phyloP scores from a whole-genome alignment of 2,329 filamentous ascomycete species.

The Dendryphion nanum region DNA sequence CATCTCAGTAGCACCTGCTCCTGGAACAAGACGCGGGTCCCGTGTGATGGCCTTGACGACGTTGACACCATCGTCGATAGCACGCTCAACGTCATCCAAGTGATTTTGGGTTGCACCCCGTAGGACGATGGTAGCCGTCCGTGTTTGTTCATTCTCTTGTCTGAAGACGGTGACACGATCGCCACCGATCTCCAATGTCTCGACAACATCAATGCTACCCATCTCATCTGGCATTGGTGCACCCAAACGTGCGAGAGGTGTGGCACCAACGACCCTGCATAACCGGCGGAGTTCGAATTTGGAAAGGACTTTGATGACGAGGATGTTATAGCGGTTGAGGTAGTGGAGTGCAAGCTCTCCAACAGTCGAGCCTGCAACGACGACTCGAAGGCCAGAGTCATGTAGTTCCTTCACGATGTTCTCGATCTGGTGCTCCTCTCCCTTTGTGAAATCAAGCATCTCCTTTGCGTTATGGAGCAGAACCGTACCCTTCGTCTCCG shows the following conservation, averaged over 20 bases:
- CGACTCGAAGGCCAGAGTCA: slow-evolving; percentile 87
- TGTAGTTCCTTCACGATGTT: slow-evolving; percentile 90
- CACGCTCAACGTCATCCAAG: slow-evolving; percentile 93
- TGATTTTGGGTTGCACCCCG: slow-evolving; percentile 97
- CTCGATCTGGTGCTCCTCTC: slow-evolving; percentile 91
- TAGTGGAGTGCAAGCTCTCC: slow-evolving; percentile 97
- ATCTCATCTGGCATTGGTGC: slow-evolving; percentile 99
- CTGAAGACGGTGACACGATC: slow-evolving; percentile 98
- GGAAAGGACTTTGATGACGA: slow-evolving; percentile 94
- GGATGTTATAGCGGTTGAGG: slow-evolving; percentile 93
- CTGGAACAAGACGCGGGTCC: slow-evolving; percentile 86
- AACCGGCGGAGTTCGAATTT: slow-evolving; percentile 96
- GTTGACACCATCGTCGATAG: slow-evolving; percentile 97
- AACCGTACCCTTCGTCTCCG: slow-evolving; percentile 98
- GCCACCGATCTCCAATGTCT: slow-evolving; percentile 96
- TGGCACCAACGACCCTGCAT: slow-evolving; percentile 94
- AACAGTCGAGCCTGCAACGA: slow-evolving; percentile 88
- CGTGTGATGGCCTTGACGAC: slow-evolving; percentile 98
- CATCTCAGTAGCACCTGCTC: slow-evolving; percentile 91
- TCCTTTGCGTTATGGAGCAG: slow-evolving; percentile 96
- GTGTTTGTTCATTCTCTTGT: slow-evolving; percentile 88
- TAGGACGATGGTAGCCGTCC: slow-evolving; percentile 91
- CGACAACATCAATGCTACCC: slow-evolving; percentile 90
- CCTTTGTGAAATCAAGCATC: slow-evolving; percentile 98
- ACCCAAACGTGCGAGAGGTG: slow-evolving; percentile 89